phyloP scores from a whole-genome alignment of 2,329 filamentous ascomycete species.

The Diaporthe citriasiana region DNA sequence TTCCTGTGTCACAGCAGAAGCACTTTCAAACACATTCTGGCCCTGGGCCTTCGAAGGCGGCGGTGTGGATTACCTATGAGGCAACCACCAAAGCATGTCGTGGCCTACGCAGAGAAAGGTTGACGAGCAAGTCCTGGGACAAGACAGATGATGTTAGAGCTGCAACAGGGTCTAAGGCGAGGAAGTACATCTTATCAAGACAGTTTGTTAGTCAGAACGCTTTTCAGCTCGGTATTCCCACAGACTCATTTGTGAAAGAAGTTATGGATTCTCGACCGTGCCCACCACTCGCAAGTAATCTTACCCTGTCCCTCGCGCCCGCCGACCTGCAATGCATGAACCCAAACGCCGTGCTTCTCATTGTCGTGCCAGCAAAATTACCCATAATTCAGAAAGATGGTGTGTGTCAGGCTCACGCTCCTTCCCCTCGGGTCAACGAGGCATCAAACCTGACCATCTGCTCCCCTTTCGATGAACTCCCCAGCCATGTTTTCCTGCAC shows the following conservation, averaged over 20 bases:
- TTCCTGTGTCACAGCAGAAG: neutral
- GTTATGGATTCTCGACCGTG: neutral
- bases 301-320: neutral
- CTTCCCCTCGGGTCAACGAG: neutral
- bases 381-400: neutral
- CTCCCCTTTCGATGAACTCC: neutral
- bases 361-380: constrained; percentile 7
- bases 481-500: neutral
- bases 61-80: neutral
- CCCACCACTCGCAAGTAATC: neutral
- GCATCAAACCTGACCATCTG: neutral
- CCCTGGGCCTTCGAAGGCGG: neutral
- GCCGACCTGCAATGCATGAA: neutral
- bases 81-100: neutral
- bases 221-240: neutral
- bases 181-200: neutral
- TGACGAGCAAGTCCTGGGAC: neutral
- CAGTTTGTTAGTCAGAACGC: neutral
- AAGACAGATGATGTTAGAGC: neutral
- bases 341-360: constrained; percentile 35
- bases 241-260: neutral
- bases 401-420: neutral
- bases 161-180: neutral
- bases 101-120: neutral
- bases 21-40: neutral